Base-by-base conservation (phyloP, 2,329 filamentous ascomycete genomes). In the Claviceps digitariae region DNA sequence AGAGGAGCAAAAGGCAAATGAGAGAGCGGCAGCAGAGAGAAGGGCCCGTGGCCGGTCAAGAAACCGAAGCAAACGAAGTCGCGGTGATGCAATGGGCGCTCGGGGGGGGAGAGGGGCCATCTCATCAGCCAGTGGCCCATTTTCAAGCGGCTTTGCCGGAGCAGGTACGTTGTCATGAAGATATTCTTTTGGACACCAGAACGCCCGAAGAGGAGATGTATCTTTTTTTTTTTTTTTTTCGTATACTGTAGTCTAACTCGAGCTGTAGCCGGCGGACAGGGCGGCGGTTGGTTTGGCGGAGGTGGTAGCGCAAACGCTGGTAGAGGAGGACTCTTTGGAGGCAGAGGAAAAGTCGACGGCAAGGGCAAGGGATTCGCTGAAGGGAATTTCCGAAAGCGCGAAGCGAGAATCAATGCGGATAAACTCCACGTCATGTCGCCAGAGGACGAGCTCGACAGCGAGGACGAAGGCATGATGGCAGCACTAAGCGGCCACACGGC, bases 321-420 rank as follows among this genome's bases (percentile, higher is more conserved):
- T 41, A 27, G 45, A 20, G 66, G 62, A 31, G 57, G 58, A 45
- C 57, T 59, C 15, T 59, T 58, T 36, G 63, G 62, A 44, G 62
- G 64, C 46, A 59, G 63, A 59, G 59, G 59, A 4, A 54, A 58
- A 41, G 56, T 59, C 36, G 71, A 68, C 52, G 60, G 65, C 46
- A 67, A 74, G 51, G 27, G 63, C 44, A 71, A 66, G 52, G 70
- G 67, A 43, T 73, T 74, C 55, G 65, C 66, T 40, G 67, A 72
- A 47, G 64, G 62, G 20, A 62, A 63, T 17, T 58, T 60, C 20
- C 57, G 59, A 48, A 57, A 61, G 36, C 65, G 69, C 55, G 74
- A 79, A 56, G 59, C 70, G 36, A 67, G 78, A 63, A 75, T 81
- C 62, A 79, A 81, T 58, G 75, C 77, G 58, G 78, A 82, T 59